phyloP scores from a whole-genome alignment of 306 rosid species.

The Mimosa bimucronata region DNA sequence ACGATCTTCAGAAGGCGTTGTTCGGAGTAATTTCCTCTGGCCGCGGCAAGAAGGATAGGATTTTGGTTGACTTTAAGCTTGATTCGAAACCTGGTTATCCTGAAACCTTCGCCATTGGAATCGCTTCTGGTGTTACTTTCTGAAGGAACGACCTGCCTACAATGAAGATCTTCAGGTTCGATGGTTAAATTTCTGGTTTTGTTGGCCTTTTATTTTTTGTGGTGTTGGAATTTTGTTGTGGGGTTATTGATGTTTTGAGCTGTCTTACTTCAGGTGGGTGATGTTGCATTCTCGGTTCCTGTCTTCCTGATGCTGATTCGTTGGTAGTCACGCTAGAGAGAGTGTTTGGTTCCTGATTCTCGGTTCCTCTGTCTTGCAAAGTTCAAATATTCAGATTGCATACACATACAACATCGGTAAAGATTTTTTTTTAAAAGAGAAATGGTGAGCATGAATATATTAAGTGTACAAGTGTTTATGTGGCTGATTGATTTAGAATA shows the following conservation, averaged over 20 bases:
- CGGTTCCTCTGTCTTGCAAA: slow-evolving; percentile 19
- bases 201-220: neutral
- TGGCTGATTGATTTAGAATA: slow-evolving; percentile 23
- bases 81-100: slow-evolving; percentile 84
- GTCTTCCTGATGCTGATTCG: too few relatives aligned
- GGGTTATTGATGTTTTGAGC: slow-evolving; percentile 20
- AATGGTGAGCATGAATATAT: neutral
- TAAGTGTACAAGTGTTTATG: neutral
- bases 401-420: neutral
- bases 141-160: too few relatives aligned
- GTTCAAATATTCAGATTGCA: neutral
- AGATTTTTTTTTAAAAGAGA: neutral
- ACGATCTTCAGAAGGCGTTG: slow-evolving; percentile 81
- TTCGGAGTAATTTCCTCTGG: slow-evolving; percentile 70
- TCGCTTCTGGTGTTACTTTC: slow-evolving; percentile 83
- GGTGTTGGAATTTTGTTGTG: slow-evolving; percentile 3
- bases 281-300: slow-evolving; percentile 89
- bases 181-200: neutral
- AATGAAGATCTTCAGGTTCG: slow-evolving; percentile 86
- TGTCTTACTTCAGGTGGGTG: slow-evolving; percentile 65
- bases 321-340: slow-evolving; percentile 92
- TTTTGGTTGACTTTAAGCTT: slow-evolving; percentile 62
- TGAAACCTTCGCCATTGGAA: slow-evolving; percentile 65
- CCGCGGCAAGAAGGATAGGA: slow-evolving; percentile 63
- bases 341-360: slow-evolving; percentile 63